Evolutionary conservation across 768 basidiomycete genomes (phyloP), one percentile per base, ranked within the genome.

Genomic region (Mycena vulgaris): DNA sequence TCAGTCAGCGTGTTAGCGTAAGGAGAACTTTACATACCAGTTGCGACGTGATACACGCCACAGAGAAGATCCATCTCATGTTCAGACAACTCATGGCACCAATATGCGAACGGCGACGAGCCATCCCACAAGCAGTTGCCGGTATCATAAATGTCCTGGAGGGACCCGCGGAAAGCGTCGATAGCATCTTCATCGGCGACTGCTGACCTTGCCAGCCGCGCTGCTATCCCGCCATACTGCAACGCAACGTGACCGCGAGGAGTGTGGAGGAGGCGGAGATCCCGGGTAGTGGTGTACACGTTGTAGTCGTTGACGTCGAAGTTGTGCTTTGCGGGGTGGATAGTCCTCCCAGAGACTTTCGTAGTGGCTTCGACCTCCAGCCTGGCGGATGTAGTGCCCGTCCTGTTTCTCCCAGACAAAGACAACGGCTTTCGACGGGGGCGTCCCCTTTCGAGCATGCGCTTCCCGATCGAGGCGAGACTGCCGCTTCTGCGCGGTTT

Each of bases 81-180:
- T 2, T 31, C 37, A 2, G 63, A 30, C 7, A 64, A 23, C 14
- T 14, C 5, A 30, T 64, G 28, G 28, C 42, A 13, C 63, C 63
- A 64, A 23, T 64, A 64, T 8, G 51, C 51, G 7, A 14, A 5
- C 5, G 13, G 39, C 27, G 63, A 64, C 11, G 25, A 17, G 13
- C 52, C 40, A 14, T 64, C 63, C 63, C 63, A 64, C 40, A 64
- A 47, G 40, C 51, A 55, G 28, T 42, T 14, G 2, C 63, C 63
- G 16, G 5, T 42, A 27, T 23, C 17, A 30, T 31, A 30, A 8
- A 35, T 33, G 16, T 64, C 63, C 3, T 31, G 21, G 27, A 2
- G 2, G 35, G 23, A 42, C 27, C 39, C 17, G 19, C 25, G 23
- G 39, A 63, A 42, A 19, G 31, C 4, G 30, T 64, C 23, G 8